A percentile compares a stretch with the other conserved stretches of the same genome.
Conservation (phyloP, 805 yeast species). For the Hanseniaspora hatyaiensis region DNA sequence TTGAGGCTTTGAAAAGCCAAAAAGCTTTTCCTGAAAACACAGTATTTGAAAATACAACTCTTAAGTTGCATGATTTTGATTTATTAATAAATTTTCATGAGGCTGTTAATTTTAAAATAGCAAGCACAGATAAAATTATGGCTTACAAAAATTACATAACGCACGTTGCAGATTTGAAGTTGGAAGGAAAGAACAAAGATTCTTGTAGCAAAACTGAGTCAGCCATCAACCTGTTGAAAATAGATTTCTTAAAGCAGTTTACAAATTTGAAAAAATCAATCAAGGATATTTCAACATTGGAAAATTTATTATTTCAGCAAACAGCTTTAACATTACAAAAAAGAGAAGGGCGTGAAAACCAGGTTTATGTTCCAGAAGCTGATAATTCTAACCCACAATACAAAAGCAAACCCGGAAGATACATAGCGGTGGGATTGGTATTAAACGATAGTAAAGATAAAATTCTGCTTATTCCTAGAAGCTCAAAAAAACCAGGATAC, state of each 20-base stretch:
- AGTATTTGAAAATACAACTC: too few relatives aligned
- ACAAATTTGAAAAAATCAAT: background rate
- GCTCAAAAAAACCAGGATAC: conserved; percentile 50
- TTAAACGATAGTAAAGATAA: conserved; percentile 43
- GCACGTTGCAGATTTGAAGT: too few relatives aligned
- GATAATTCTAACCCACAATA: too few relatives aligned
- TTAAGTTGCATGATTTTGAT: too few relatives aligned
- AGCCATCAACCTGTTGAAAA: too few relatives aligned
- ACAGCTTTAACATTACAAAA: background rate
- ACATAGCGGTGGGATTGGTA: conserved; percentile 88
- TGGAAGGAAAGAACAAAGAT: too few relatives aligned
- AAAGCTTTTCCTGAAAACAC: too few relatives aligned
- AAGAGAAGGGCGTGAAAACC: background rate
- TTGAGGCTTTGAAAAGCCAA: background rate
- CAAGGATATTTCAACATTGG: background rate
- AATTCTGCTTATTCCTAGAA: conserved; percentile 57
- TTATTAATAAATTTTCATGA: background rate
- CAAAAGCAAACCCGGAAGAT: conserved; percentile 30
- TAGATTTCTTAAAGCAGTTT: background rate
- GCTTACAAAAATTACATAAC: background rate
- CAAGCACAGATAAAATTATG: too few relatives aligned
- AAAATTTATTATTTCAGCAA: background rate
- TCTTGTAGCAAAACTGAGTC: too few relatives aligned
- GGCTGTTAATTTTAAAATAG: background rate
- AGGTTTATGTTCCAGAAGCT: conserved; percentile 2